phyloP scores from a whole-genome alignment of 345 rosid species.

The Alliaria petiolata region DNA sequence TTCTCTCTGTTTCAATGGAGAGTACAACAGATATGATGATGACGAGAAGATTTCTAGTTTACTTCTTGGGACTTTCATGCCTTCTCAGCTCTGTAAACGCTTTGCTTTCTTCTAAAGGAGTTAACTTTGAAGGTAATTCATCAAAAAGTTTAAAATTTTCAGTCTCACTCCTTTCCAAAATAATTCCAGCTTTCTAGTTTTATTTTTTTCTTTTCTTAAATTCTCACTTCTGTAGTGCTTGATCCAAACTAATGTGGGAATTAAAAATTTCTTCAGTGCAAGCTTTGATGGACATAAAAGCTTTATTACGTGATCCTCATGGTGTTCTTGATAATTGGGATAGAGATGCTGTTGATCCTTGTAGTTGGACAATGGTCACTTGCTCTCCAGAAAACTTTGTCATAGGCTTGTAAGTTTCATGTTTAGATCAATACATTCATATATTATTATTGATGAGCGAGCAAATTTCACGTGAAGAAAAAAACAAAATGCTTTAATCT shows the following conservation, averaged over 20 bases:
- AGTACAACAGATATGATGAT: slow-evolving; percentile 13
- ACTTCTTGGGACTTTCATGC: slow-evolving; percentile 40
- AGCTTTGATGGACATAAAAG: slow-evolving; percentile 84
- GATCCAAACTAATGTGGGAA: slow-evolving; percentile 16
- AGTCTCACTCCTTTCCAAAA: background rate
- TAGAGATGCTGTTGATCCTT: slow-evolving; percentile 90
- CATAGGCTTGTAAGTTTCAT: slow-evolving; percentile 68
- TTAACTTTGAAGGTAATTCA: slow-evolving; percentile 77
- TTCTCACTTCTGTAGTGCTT: background rate
- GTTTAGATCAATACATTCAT: background rate
- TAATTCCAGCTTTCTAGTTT: background rate
- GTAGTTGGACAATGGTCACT: slow-evolving; percentile 97
- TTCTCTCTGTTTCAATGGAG: slow-evolving; percentile 32
- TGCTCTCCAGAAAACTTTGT: slow-evolving; percentile 73
- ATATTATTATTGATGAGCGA: background rate
- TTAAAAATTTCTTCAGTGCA: slow-evolving; percentile 46
- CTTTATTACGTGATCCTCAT: slow-evolving; percentile 71
- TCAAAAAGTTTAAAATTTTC: background rate
- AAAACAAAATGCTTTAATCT: background rate
- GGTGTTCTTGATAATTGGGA: slow-evolving; percentile 94
- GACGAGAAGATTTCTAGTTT: slow-evolving; percentile 25
- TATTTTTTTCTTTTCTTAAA: background rate
- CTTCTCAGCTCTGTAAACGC: slow-evolving; percentile 47
- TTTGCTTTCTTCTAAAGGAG: slow-evolving; percentile 79
- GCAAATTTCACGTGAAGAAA: background rate